Evolutionary conservation across 495 filamentous ascomycete species (phyloP), one percentile per base, ranked within the genome.

Genomic region (Aspergillus heteromorphus): DNA sequence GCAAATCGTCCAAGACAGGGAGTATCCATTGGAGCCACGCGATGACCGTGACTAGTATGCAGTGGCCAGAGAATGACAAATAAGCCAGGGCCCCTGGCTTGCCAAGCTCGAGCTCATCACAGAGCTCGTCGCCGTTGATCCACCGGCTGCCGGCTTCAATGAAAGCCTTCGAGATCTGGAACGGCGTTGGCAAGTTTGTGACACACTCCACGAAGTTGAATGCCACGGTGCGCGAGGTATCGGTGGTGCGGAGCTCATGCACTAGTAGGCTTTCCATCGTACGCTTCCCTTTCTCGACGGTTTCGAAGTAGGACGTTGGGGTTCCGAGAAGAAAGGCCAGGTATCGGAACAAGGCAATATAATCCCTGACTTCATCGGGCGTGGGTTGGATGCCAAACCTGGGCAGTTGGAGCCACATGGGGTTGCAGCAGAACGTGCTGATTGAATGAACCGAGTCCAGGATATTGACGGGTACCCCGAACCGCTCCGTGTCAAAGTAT

Each of bases 271-370:
- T 77, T 56, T 90, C 86, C 80, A 87, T 83, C 36, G 80, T 65
- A 0, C 59, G 59, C 56, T 76, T 81, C 0, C 85, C 83, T 29
- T 74, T 73, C 27, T 72, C 72, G 0, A 82, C 74, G 4, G 74
- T 82, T 21, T 72, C 69, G 57, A 89, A 81, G 56, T 61, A 56
- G 17, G 76, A 68, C 2, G 76, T 79, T 1, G 85, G 84, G 13
- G 79, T 79, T 3, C 86, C 87, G 41, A 87, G 70, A 27, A 89
- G 72, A 58, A 87, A 74, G 2, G 78, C 85, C 11, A 90, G 73
- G 52, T 86, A 85, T 0, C 87, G 79, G 81, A 86, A 91, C 1
- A 91, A 65, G 0, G 86, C 85, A 41, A 88, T 68, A 59, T 87
- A 91, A 59, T 88, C 86, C 4, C 30, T 48, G 20, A 76, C 78